Evolutionary conservation across 441 rosid species (phyloP), one percentile per base, ranked within the genome.

Genomic region (Corymbia citriodora): DNA sequence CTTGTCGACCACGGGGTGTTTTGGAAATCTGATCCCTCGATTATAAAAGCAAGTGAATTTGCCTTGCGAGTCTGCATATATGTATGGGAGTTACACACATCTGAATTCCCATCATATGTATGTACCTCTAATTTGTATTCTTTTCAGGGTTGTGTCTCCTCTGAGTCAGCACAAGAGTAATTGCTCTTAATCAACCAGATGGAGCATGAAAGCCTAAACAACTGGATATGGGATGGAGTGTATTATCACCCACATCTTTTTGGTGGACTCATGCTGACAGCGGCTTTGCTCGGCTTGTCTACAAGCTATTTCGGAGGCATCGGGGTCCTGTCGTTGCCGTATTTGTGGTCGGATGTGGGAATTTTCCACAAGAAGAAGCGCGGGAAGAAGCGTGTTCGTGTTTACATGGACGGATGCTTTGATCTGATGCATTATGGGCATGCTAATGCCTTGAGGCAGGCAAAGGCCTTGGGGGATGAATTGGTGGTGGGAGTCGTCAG

Each of bases 381-480:
- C 18, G 94, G 93, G 87, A 96, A 94, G 94, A 96, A 93, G 93
- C 95, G 92, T 2, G 92, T 96, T 52, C 97, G 99, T 16, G 99
- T 98, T 87, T 98, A 96, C 95, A 98, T 98, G 99, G 99, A 98
- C 89, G 99, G 99, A 52, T 97, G 99, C 93, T 98, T 98, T 93
- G 99, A 98, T 92, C 96, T 98, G 90, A 97, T 98, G 99, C 99
- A 98, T 95, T 97, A 96, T 87, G 99, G 99, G 50, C 99, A 98
- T 91, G 97, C 98, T 89, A 98, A 98, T 92, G 99, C 99, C 21
- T 90, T 98, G 92, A 93, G 99, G 63, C 99, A 98, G 91, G 99
- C 99, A 15, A 95, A 96, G 93, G 96, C 97, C 88, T 93, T 97
- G 90, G 99, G 99, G 54, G 98, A 96, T 92, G 96, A 96, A 92